Conservation (phyloP, 306 rosid genomes). For the Begonia loranthoides region DNA sequence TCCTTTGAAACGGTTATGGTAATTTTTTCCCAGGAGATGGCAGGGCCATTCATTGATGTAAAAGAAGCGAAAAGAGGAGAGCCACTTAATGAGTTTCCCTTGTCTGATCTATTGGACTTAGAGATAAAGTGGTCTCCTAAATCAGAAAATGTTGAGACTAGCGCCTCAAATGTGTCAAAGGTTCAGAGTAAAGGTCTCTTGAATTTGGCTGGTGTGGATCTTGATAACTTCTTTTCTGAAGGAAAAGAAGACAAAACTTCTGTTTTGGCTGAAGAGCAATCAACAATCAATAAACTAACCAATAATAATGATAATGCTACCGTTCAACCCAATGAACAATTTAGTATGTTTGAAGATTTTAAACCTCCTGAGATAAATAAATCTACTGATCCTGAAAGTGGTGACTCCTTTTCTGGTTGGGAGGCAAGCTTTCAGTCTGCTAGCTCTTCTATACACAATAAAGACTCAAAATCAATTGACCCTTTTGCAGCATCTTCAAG, state of each 20-base stretch:
- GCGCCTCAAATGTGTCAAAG: slow-evolving; percentile 16
- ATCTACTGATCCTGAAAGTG: slow-evolving; percentile 27
- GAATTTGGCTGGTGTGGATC: slow-evolving; percentile 44
- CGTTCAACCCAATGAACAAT: slow-evolving; percentile 26
- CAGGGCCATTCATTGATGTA: slow-evolving; percentile 20
- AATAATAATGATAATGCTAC: slow-evolving; percentile 14
- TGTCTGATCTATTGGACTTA: slow-evolving; percentile 57
- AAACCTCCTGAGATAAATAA: slow-evolving; percentile 19
- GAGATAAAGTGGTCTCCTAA: slow-evolving; percentile 67
- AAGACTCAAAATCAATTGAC: slow-evolving; percentile 28
- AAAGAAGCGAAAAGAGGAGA: slow-evolving; percentile 33
- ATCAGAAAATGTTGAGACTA: slow-evolving; percentile 26
- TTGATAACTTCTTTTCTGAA: slow-evolving; percentile 35
- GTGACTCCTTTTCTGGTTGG: slow-evolving; percentile 59
- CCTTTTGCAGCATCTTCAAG: slow-evolving; percentile 27
- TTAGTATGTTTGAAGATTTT: slow-evolving; percentile 48
- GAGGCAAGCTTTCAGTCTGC: slow-evolving; percentile 49
- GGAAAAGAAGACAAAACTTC: slow-evolving; percentile 22
- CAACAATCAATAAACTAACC: slow-evolving; percentile 8
- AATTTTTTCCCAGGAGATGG: slow-evolving; percentile 54
- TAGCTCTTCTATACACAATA: slow-evolving; percentile 25
- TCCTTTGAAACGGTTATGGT: slow-evolving; percentile 4
- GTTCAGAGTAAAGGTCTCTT: slow-evolving; percentile 27
- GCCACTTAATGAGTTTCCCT: slow-evolving; percentile 38
- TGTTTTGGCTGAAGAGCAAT: slow-evolving; percentile 17